Conservation (phyloP, 208 protist genomes). For the Leishmania braziliensis region DNA sequence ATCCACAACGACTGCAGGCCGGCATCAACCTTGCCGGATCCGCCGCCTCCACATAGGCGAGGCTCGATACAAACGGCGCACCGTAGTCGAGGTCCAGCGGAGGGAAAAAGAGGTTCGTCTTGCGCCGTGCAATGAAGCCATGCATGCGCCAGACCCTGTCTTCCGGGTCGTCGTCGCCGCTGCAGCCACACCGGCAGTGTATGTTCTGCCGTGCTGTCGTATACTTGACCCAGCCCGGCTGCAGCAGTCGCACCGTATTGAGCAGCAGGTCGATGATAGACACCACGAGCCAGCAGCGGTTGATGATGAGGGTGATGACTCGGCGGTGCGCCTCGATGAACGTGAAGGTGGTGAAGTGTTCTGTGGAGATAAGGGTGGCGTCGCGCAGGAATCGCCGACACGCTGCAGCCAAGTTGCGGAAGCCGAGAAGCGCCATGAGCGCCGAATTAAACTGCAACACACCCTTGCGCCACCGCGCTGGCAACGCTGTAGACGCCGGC, state of each 20-base stretch:
- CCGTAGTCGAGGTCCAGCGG: conserved; percentile 85
- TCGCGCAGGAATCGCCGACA: conserved; percentile 77
- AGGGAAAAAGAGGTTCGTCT: conserved; percentile 74
- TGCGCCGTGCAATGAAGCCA: conserved; percentile 61
- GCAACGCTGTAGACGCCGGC: conserved; percentile 55
- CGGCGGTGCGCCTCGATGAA: conserved; percentile 62
- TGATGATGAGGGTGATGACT: conserved; percentile 50
- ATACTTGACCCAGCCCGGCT: conserved; percentile 75
- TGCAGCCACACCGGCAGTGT: conserved; percentile 64
- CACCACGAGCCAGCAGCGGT: conserved; percentile 76
- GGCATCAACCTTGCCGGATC: conserved; percentile 68
- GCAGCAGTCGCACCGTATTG: conserved; percentile 71
- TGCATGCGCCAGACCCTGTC: conserved; percentile 52
- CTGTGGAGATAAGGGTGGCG: conserved; percentile 65
- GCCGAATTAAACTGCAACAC: conserved; percentile 60
- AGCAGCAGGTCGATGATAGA: conserved; percentile 74
- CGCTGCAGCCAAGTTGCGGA: conserved; percentile 69
- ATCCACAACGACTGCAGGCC: conserved; percentile 75
- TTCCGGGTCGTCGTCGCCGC: conserved; percentile 30
- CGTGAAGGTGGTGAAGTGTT: conserved; percentile 56
- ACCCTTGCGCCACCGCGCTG: conserved; percentile 53
- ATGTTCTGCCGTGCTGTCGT: conserved; percentile 66
- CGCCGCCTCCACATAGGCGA: conserved; percentile 80
- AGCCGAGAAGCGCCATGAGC: conserved; percentile 71
- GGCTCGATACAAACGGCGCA: conserved; percentile 63